Base-by-base conservation (phyloP, 176 grass and related monocot genomes). In the Triticum monococcum region DNA sequence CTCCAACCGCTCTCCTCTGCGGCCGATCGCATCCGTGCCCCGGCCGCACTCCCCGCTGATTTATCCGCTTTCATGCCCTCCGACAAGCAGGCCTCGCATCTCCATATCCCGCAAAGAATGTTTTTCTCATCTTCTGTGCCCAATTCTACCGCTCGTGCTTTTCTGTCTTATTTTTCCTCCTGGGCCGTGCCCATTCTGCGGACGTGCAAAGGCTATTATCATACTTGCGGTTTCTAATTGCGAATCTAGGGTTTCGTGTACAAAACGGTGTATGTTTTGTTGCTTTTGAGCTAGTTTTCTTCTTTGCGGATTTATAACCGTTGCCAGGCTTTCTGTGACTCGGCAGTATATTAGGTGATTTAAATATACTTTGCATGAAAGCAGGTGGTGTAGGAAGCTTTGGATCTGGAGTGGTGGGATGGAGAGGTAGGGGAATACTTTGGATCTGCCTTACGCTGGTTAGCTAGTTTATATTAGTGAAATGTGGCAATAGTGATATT, bases 381-480 rank as follows among this genome's bases (percentile, higher is more conserved):
- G 23, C 23, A 20, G 45, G 60, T 48, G 61, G 31, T 22, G 61
- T 62, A 69, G 61, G 37, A 63, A 64, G 69, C 63, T 86, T 35
- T 26, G 45, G 88, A 90, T 90, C 61, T 82, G 22, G 36, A 66
- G 12, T 43, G 67, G 23, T 89, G 67, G 68, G 77, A 59, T 81
- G 26, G n/a, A 43, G 18, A 72, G 23, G 17, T 71, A 20, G 69
- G 50, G 52, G 28, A 88, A 38, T 78, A 5, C 64, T 38, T 68
- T 22, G 52, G 33, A 28, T 56, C 69, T 0, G n/a, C 14, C 25
- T 72, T 52, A 37, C 52, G 36, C 28, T 26, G 64, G 12, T 63
- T 62, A 35, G 43, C 82, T 41, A 26, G 38, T 31, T 69, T 43
- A 5, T 1, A 8, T 37, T 37, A 37, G 8, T 70, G 60, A 22